These are phyloP conservation scores for Breviolum minutum DNA, from an alignment of 73 alveolate species.

Conservation along the genomic window DNA sequence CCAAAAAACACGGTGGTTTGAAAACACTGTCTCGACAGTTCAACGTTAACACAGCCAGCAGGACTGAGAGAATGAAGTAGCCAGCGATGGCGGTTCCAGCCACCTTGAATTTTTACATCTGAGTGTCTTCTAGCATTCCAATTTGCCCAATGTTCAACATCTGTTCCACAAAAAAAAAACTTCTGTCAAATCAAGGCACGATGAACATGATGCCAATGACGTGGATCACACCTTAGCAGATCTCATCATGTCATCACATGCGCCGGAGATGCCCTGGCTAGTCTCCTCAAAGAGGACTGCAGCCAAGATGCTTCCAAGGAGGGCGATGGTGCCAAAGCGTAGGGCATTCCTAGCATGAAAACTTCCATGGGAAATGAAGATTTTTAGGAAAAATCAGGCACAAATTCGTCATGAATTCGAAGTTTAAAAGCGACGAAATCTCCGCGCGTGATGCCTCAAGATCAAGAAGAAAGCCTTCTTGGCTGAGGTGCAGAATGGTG, in stretches of 20 bases:
- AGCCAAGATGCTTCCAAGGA: slow-evolving; percentile 32
- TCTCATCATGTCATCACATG: not conserved
- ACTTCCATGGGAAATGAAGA: no score
- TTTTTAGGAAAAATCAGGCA: no score
- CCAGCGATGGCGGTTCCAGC: slow-evolving; percentile 51
- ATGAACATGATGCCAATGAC: slow-evolving; percentile 64
- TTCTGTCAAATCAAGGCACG: not conserved
- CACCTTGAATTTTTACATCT: not conserved
- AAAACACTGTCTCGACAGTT: not conserved
- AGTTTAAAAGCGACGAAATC: not conserved
- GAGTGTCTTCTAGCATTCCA: not conserved
- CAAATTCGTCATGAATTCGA: no score
- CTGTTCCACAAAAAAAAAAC: not conserved
- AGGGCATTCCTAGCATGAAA: slow-evolving; percentile 14
- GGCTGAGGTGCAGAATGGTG: slow-evolving; percentile 97
- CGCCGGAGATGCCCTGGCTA: not conserved
- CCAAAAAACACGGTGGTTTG: no score
- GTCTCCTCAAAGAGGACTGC: not conserved
- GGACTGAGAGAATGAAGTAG: slow-evolving; percentile 45
- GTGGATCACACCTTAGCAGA: slow-evolving; percentile 56
- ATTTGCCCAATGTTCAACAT: not conserved
- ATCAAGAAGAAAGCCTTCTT: slow-evolving; percentile 98
- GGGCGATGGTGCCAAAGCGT: slow-evolving; percentile 62
- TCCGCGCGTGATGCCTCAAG: slow-evolving; percentile 96
- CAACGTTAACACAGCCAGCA: not conserved